A percentile compares a stretch with the other conserved stretches of the same genome.
Evolutionary conservation across 108 stramenopile species (phyloP).

Genomic region (Pseudonitzschia multiseries): DNA sequence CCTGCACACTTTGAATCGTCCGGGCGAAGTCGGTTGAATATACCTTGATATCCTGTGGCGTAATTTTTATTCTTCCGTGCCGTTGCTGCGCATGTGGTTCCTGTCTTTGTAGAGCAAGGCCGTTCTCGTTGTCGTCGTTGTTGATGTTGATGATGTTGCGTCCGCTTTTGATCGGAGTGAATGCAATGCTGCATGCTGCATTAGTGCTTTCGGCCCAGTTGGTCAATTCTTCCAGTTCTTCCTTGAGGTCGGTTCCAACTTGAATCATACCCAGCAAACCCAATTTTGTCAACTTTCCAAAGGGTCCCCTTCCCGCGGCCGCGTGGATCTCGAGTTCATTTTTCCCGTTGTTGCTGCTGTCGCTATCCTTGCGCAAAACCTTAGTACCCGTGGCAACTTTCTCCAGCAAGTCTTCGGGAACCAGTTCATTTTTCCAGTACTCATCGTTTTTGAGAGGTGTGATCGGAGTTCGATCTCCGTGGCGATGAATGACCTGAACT

Average conservation of each 20-base stretch:
- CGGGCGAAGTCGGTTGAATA: slow-evolving; percentile 74
- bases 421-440: slow-evolving; percentile 58
- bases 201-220: neutral
- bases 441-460: slow-evolving; percentile 71
- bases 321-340: slow-evolving; percentile 31
- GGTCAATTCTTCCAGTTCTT: slow-evolving; percentile 38
- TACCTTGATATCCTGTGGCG: slow-evolving; percentile 48
- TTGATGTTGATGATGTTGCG: no score
- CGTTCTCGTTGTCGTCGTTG: slow-evolving; percentile 17
- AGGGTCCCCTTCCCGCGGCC: slow-evolving; percentile 62
- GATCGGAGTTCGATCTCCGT: slow-evolving; percentile 83
- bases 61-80: slow-evolving; percentile 31
- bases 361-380: slow-evolving; percentile 19
- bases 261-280: slow-evolving; percentile 78
- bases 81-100: neutral
- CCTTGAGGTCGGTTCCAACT: slow-evolving; percentile 59
- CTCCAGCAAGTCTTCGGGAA: slow-evolving; percentile 42
- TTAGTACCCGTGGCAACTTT: slow-evolving; percentile 50
- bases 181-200: slow-evolving; percentile 15
- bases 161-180: neutral
- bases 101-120: slow-evolving; percentile 21
- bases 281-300: slow-evolving; percentile 75
- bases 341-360: neutral
- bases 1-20: slow-evolving; percentile 83
- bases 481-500: slow-evolving; percentile 72